Evolutionary conservation across 371 early-diverging fungal species (phyloP), one percentile per base, ranked within the genome.

Genomic region (Parasitella parasitica): DNA sequence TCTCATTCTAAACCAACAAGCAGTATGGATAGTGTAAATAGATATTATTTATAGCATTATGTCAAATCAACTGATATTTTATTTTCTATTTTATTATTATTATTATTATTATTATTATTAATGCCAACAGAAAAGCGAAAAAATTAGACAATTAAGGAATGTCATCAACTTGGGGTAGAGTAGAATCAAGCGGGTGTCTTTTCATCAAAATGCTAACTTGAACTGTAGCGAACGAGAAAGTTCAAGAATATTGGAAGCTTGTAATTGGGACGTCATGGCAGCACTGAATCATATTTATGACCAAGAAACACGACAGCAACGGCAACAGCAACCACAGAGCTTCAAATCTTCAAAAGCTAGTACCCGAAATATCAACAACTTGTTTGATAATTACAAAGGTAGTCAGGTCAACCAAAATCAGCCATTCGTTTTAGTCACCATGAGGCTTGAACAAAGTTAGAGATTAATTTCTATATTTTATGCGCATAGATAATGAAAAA

Each of bases 351-450:
- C 24, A 8, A 38, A 50, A 35, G 18, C 32, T 7, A 46, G 70
- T 49, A 48, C 54, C 16, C 63, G 63, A 63, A 69, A 77, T 8
- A 67, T 87, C 26, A 64, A 65, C 36, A 65, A 71, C 43, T 72
- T 89, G 35, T 93, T 90, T 75, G 84, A 89, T 35, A 74, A 79
- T 56, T 92, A 90, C 71, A 85, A 88, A 81, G 89, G 91, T 86
- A 57, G 3, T 32, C 32, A 32, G 11, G n/a, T 32, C 11, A 32
- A 32, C 11, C 32, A 32, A 15, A 3, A 8, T 6, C 32, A 15
- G 20, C 46, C n/a, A 18, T 27, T 30, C 1, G 1, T 41, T 4
- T 5, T 20, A 22, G 22, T 22, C 20, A 43, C 43, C 20, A 22
- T 7, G 35, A 11, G n/a, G n/a, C n/a, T n/a, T 52, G 20, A 37